Conservation (phyloP, 2,329 filamentous ascomycete genomes). For the Tolypocladium tundrense region DNA sequence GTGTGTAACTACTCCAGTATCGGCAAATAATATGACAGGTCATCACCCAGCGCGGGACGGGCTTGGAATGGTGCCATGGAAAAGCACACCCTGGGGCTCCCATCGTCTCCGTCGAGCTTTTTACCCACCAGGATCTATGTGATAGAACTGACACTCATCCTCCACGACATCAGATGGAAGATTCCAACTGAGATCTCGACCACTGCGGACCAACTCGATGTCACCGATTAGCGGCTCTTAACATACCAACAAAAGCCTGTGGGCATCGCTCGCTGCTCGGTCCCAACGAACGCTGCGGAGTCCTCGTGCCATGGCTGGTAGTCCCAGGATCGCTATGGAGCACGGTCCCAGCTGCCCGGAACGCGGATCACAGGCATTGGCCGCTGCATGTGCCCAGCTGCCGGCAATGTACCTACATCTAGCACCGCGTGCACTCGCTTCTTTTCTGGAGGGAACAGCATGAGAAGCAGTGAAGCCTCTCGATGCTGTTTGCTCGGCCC, state of each 20-base stretch:
- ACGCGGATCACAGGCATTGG: constrained; percentile 1
- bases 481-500: neutral
- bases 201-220: neutral
- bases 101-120: neutral
- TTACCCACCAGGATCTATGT: neutral
- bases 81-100: neutral
- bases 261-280: neutral
- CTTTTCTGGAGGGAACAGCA: neutral
- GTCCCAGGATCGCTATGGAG: neutral
- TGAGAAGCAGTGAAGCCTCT: neutral
- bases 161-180: neutral
- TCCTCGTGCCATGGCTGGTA: neutral
- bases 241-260: no score
- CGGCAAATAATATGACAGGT: constrained; percentile 11
- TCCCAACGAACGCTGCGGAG: neutral
- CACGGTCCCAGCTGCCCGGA: constrained; percentile 1
- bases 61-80: neutral
- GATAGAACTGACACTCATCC: neutral
- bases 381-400: neutral
- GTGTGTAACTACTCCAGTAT: neutral
- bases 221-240: neutral
- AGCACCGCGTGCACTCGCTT: neutral
- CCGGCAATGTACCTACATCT: neutral
- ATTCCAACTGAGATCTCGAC: neutral
- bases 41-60: constrained; percentile 10